A percentile compares a stretch with the other conserved stretches of the same genome.
Conservation (phyloP, 352 stramenopile species). For the Pythium volutum region DNA sequence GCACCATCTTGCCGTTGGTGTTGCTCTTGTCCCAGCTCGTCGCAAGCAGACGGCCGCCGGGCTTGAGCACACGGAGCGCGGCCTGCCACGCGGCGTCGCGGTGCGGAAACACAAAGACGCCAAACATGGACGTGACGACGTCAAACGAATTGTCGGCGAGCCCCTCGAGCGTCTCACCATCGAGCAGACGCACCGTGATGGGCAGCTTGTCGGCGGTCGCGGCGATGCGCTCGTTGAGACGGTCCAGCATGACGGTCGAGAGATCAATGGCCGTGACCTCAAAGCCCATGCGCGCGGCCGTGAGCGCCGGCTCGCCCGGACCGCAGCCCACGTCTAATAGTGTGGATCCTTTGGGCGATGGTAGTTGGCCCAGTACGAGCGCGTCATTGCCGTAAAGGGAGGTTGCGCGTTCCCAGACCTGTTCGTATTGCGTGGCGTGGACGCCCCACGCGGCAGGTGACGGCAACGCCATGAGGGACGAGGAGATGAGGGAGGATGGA, state of each 20-base stretch:
- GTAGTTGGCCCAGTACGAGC: constrained; percentile 2
- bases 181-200: not conserved
- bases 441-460: not conserved
- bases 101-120: constrained; percentile 18
- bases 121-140: constrained; percentile 17
- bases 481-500: not conserved
- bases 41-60: constrained; percentile 9
- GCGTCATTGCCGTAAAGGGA: constrained; percentile 8
- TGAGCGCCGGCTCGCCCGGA: constrained; percentile 11
- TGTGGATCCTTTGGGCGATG: not conserved
- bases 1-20: constrained; percentile 5
- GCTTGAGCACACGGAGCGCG: constrained; percentile 19
- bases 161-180: constrained; percentile 15
- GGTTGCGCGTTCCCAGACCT: constrained; percentile 13
- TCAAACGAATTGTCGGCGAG: constrained; percentile 9
- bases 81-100: constrained; percentile 12
- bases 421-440: constrained; percentile 3
- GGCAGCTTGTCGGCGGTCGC: constrained; percentile 1
- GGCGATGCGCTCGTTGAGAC: not conserved
- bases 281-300: constrained; percentile 8
- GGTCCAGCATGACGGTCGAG: constrained; percentile 11
- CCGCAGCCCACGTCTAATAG: constrained; percentile 15
- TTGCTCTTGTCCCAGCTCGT: constrained; percentile 15
- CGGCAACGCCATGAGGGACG: not conserved
- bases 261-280: constrained; percentile 15